Base-by-base conservation (phyloP, 2,329 filamentous ascomycete species). In the Calonectria ilicicola region DNA sequence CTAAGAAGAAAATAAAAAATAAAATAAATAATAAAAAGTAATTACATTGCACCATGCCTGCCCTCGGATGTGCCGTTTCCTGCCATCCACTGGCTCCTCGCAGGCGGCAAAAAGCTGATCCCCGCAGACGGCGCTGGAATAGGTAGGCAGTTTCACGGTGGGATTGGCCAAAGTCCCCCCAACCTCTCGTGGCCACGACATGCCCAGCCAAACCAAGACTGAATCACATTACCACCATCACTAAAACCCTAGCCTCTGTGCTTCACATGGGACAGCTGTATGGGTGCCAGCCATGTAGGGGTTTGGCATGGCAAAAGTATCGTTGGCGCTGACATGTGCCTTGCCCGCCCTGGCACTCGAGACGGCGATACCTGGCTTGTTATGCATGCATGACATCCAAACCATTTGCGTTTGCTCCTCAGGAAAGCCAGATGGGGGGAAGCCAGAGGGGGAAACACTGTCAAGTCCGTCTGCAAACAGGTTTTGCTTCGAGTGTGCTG, bases 41-140 rank as follows among this genome's bases (percentile, higher is more conserved):
- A 32, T 44, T 60, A 38, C n/a, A n/a, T n/a, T n/a, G n/a, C n/a
- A n/a, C n/a, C n/a, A 42, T 68, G 32, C 27, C 14, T 32, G 12
- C n/a, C 65, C 53, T 62, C 56, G 56, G 42, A 53, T 53, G 32
- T 63, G 35, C 44, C 26, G 26, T 35, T 62, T 69, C 35, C 56
- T 62, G 42, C 53, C 66, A 38, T 51, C 27, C 40, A 68, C 46
- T 53, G 58, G 58, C 26, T 26, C 26, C 27, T 40, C 53, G 19
- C 42, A 44, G 66, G 66, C 44, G 65, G 65, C 65, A 67, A 56
- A 67, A 27, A 38, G 65, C 10, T 23, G n/a, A 63, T 63, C 66
- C 56, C 66, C 66, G 44, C 44, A 68, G 56, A 29, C 56, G 56
- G 51, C 53, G 32, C 66, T 68, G 56, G 51, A 68, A 68, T 62